phyloP scores from a whole-genome alignment of 352 stramenopile species.

The Pythium insidiosum region DNA sequence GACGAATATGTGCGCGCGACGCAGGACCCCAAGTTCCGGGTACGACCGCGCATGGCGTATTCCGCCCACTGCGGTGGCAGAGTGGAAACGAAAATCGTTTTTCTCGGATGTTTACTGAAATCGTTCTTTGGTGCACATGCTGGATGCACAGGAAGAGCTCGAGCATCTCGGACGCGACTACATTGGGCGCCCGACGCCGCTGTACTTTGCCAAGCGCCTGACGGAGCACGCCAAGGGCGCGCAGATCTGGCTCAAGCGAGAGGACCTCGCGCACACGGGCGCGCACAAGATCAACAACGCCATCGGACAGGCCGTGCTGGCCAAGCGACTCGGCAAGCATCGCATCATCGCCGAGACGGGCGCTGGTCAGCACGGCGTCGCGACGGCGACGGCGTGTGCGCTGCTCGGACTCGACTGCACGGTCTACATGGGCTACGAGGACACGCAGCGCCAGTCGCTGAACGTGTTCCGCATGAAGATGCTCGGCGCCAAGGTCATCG shows the following conservation, averaged over 20 bases:
- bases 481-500: slow-evolving; percentile 97
- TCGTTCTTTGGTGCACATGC: background rate
- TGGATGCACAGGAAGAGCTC: slow-evolving; percentile 78
- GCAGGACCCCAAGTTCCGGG: slow-evolving; percentile 91
- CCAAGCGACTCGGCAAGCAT: slow-evolving; percentile 94
- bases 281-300: slow-evolving; percentile 99
- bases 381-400: slow-evolving; percentile 95
- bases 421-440: slow-evolving; percentile 98
- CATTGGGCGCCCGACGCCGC: slow-evolving; percentile 90
- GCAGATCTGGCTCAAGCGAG: slow-evolving; percentile 98
- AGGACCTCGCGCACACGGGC: slow-evolving; percentile 97
- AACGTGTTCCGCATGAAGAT: slow-evolving; percentile 99
- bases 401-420: slow-evolving; percentile 94
- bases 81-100: too few species aligned
- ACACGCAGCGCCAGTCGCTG: slow-evolving; percentile 95
- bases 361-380: slow-evolving; percentile 97
- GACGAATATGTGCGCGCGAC: slow-evolving; percentile 92
- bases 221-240: slow-evolving; percentile 89
- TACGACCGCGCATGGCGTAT: too few species aligned
- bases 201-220: slow-evolving; percentile 96
- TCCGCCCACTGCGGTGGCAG: too few species aligned
- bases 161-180: slow-evolving; percentile 94
- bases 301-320: slow-evolving; percentile 93
- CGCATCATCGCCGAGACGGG: slow-evolving; percentile 99
- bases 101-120: too few species aligned